Percentiles rank a stretch among this genome's conserved stretches.
These are phyloP conservation scores for Leucogyrophana mollusca DNA, from an alignment of 768 basidiomycete genomes.

Conservation along the genomic window DNA sequence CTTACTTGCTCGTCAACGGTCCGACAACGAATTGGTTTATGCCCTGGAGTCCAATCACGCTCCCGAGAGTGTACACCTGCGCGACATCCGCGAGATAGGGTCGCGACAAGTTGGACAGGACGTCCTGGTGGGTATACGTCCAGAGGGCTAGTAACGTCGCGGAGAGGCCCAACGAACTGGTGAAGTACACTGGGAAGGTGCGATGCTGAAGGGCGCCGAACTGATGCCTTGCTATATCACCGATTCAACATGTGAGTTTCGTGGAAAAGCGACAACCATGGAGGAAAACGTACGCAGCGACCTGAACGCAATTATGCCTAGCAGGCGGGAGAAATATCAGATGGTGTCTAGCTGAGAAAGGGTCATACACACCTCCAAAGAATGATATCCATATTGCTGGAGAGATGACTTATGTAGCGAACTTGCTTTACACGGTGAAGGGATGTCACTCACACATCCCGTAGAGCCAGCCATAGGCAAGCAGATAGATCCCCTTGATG, in stretches of 20 bases:
- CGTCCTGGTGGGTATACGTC: constrained; percentile 57
- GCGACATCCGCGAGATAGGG: constrained; percentile 60
- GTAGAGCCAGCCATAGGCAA: constrained; percentile 63
- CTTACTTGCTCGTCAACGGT: constrained; percentile 68
- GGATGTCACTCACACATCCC: constrained; percentile 59
- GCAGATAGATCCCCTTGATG: constrained; percentile 41
- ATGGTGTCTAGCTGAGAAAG: constrained; percentile 9
- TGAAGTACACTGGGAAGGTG: constrained; percentile 75
- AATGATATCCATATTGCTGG: constrained; percentile 61
- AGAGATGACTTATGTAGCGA: not conserved
- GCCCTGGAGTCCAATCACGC: constrained; percentile 47
- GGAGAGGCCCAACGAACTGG: constrained; percentile 53
- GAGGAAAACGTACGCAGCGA: constrained; percentile 47
- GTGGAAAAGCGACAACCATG: not conserved
- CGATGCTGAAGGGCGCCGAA: constrained; percentile 75
- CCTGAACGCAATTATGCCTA: constrained; percentile 62
- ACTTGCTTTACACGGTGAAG: not conserved
- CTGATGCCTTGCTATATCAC: constrained; percentile 58
- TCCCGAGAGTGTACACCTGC: constrained; percentile 57
- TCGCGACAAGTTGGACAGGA: constrained; percentile 43
- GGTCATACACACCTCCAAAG: constrained; percentile 49
- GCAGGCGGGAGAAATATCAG: not conserved
- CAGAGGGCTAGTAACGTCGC: constrained; percentile 55
- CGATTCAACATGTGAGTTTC: not conserved
- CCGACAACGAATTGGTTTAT: constrained; percentile 71